Evolutionary conservation across 2,329 filamentous ascomycete species (phyloP).

Genomic region (Blastomyces gilchristii): DNA sequence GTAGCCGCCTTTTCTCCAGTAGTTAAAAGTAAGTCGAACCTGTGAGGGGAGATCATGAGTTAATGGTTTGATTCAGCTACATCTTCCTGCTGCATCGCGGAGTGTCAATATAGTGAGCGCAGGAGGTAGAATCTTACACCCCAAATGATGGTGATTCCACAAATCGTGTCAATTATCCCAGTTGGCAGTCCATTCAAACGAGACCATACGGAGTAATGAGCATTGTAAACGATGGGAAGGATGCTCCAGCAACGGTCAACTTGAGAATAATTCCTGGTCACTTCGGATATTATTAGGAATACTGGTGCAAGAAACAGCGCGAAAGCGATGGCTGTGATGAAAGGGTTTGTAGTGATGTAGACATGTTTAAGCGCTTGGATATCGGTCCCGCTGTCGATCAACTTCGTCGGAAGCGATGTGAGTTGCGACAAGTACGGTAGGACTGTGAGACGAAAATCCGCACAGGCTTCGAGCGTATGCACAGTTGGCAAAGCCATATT

Average conservation of each 20-base stretch:
- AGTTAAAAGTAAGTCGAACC: conserved; percentile 85
- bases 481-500: conserved; percentile 58
- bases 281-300: conserved; percentile 66
- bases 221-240: conserved; percentile 74
- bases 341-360: conserved; percentile 77
- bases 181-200: conserved; percentile 62
- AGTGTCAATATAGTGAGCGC: background rate
- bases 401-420: conserved; percentile 55
- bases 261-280: conserved; percentile 94
- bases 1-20: conserved; percentile 92
- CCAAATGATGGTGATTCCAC: conserved; percentile 65
- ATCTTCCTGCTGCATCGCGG: background rate
- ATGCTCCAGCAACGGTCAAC: conserved; percentile 89
- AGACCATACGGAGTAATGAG: conserved; percentile 76
- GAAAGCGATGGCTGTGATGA: conserved; percentile 63
- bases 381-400: conserved; percentile 51
- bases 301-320: conserved; percentile 60
- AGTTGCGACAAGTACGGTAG: conserved; percentile 63
- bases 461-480: conserved; percentile 60
- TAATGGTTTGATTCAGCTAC: background rate
- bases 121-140: conserved; percentile 47
- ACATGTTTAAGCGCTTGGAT: conserved; percentile 55
- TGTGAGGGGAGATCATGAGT: conserved; percentile 25
- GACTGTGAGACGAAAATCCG: conserved; percentile 64
- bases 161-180: conserved; percentile 59